Conservation (phyloP, 495 filamentous ascomycete genomes). For the Aspergillus panamensis region DNA sequence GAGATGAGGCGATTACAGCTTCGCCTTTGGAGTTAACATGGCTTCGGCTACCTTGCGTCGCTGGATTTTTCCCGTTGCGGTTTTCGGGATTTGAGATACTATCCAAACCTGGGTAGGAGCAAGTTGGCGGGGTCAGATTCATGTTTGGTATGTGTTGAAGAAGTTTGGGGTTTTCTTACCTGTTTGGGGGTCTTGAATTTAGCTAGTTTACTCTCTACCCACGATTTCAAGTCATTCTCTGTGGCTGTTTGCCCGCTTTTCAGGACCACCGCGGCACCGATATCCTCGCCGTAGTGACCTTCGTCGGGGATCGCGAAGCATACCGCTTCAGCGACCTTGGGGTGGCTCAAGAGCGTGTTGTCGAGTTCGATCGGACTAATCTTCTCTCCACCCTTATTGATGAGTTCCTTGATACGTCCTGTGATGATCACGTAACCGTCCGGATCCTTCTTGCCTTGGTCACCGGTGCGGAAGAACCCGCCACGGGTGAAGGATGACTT, state of each 20-base stretch:
- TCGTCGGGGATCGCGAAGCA: slow-evolving; percentile 63
- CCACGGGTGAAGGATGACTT: slow-evolving; percentile 60
- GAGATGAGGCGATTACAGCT: slow-evolving; percentile 24
- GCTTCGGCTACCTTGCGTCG: slow-evolving; percentile 73
- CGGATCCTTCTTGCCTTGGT: slow-evolving; percentile 71
- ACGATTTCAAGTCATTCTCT: slow-evolving; percentile 58
- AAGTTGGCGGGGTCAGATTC: background rate
- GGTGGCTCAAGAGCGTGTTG: slow-evolving; percentile 67
- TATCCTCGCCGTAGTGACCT: slow-evolving; percentile 69
- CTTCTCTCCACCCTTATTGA: slow-evolving; percentile 82
- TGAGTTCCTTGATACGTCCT: slow-evolving; percentile 78
- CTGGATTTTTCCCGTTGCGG: slow-evolving; percentile 86
- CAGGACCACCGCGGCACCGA: slow-evolving; percentile 73
- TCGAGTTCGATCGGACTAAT: slow-evolving; percentile 83
- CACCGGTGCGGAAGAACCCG: slow-evolving; percentile 80
- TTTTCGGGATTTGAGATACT: slow-evolving; percentile 78
- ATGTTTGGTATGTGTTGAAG: background rate
- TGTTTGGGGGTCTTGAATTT: slow-evolving; percentile 86
- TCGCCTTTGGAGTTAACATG: slow-evolving; percentile 58
- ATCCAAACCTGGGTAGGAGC: slow-evolving; percentile 59
- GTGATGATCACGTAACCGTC: slow-evolving; percentile 76
- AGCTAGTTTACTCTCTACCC: slow-evolving; percentile 62
- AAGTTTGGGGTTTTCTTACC: slow-evolving; percentile 41
- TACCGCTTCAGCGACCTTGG: slow-evolving; percentile 70
- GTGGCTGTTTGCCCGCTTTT: slow-evolving; percentile 53